A percentile compares a stretch with the other conserved stretches of the same genome.
These are phyloP conservation scores for Pseudovirgaria hyperparasitica DNA, from an alignment of 2,329 filamentous ascomycete genomes.

Conservation along the genomic window DNA sequence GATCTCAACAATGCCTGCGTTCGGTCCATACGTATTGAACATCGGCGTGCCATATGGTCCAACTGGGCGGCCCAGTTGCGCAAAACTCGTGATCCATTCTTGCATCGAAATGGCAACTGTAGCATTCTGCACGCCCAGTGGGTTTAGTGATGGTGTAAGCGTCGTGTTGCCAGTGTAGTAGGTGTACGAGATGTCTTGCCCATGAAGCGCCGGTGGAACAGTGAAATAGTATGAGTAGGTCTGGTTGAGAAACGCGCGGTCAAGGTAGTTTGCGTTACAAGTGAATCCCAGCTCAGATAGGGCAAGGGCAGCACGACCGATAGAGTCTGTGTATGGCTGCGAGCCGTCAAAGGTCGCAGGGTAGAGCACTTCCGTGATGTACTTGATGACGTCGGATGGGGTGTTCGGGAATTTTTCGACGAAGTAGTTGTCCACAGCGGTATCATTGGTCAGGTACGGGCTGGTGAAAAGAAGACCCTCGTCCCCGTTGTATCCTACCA, in stretches of 20 bases:
- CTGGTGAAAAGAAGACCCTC: slow-evolving; percentile 34
- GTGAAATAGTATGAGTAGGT: slow-evolving; percentile 42
- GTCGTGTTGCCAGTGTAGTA: slow-evolving; percentile 35
- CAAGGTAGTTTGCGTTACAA: slow-evolving; percentile 42
- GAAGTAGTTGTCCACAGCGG: slow-evolving; percentile 15
- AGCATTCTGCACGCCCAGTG: slow-evolving; percentile 13
- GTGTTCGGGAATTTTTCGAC: slow-evolving; percentile 15
- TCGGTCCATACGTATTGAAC: slow-evolving; percentile 35
- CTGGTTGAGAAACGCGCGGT: slow-evolving; percentile 31
- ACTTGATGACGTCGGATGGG: slow-evolving; percentile 20
- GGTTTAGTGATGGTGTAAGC: slow-evolving; percentile 3
- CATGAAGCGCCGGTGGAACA: slow-evolving; percentile 41
- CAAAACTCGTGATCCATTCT: slow-evolving; percentile 33
- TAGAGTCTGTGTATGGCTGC: slow-evolving; percentile 33
- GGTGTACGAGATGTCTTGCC: slow-evolving; percentile 38
- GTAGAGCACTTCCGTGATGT: slow-evolving; percentile 35
- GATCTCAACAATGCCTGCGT: slow-evolving; percentile 32
- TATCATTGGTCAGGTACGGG: slow-evolving; percentile 21
- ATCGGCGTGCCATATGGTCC: slow-evolving; percentile 25
- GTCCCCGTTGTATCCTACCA: slow-evolving; percentile 30
- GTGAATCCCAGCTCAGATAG: slow-evolving; percentile 32
- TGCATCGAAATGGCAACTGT: slow-evolving; percentile 31
- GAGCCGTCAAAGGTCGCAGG: slow-evolving; percentile 35
- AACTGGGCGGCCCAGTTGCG: slow-evolving; percentile 22
- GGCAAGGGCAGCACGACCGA: slow-evolving; percentile 29